Evolutionary conservation across 2,329 filamentous ascomycete genomes (phyloP).

Genomic region (Akanthomyces lecanii): DNA sequence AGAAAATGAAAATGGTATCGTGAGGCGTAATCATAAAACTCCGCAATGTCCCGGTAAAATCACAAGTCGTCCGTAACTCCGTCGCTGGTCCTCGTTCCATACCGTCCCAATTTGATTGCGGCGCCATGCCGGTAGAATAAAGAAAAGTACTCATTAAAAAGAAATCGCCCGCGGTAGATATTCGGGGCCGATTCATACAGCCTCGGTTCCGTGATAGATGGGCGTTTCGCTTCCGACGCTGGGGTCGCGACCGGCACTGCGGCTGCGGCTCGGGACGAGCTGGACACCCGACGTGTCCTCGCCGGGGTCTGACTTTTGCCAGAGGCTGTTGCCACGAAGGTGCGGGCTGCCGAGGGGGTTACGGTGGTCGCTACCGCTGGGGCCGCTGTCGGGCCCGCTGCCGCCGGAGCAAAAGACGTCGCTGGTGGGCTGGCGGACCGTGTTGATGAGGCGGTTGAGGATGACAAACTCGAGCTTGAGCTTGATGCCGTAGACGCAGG

Average conservation of each 20-base stretch:
- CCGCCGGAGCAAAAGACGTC: conserved; percentile 11
- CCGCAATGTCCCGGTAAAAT: not conserved
- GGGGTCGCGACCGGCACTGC: not conserved
- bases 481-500: conserved; percentile 36
- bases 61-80: not conserved
- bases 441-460: conserved; percentile 35
- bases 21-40: not conserved
- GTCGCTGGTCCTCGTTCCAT: not conserved
- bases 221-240: conserved; percentile 9
- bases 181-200: not conserved
- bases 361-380: not conserved
- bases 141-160: not conserved
- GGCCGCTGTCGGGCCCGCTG: not conserved
- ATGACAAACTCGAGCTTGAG: conserved; percentile 39
- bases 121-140: not conserved
- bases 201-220: not conserved
- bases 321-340: not conserved
- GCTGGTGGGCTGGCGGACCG: conserved; percentile 17
- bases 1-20: conserved; percentile 4
- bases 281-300: conserved; percentile 1
- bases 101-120: not conserved
- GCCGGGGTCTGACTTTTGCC: conserved; percentile 7
- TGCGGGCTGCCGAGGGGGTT: not conserved
- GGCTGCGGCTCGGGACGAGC: not conserved
- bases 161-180: not conserved